phyloP scores from a whole-genome alignment of 2,329 filamentous ascomycete genomes.

The Hypoxylon sp. region DNA sequence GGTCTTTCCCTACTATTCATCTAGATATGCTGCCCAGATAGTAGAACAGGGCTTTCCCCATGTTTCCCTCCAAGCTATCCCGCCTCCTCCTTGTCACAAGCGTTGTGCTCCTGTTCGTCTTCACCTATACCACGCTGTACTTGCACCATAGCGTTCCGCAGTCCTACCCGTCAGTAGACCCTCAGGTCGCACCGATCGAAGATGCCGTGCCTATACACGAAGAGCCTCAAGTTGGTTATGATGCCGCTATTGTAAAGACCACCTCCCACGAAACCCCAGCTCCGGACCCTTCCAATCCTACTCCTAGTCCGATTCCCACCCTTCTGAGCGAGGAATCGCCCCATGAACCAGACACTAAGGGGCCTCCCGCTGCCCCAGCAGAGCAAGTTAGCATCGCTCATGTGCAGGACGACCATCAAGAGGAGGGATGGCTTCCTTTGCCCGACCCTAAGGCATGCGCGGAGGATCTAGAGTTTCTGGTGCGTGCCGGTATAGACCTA shows the following conservation, averaged over 20 bases:
- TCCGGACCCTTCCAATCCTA: not conserved
- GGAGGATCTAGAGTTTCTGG: conserved; percentile 41
- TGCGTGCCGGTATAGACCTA: conserved; percentile 39
- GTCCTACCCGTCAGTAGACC: conserved; percentile 20
- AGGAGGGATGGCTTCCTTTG: conserved; percentile 13
- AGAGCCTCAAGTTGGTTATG: not conserved
- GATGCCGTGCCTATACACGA: conserved; percentile 13
- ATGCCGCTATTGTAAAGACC: not conserved
- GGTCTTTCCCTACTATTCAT: not conserved
- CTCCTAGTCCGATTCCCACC: not conserved
- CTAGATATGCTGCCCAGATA: conserved; percentile 22
- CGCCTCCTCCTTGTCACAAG: conserved; percentile 39
- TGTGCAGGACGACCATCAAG: not conserved
- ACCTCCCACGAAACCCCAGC: not conserved
- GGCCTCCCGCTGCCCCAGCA: not conserved
- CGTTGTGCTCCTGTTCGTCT: conserved; percentile 36
- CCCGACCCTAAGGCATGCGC: conserved; percentile 34
- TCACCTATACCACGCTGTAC: conserved; percentile 40
- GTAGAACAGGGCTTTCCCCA: conserved; percentile 29
- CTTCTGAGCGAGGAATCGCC: conserved; percentile 1
- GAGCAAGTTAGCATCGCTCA: not conserved
- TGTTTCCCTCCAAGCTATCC: conserved; percentile 40
- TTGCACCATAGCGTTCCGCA: conserved; percentile 35
- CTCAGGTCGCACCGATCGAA: conserved; percentile 18
- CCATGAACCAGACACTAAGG: not conserved